phyloP scores from a whole-genome alignment of 805 yeast genomes.

The Teunomyces aglyptinius region DNA sequence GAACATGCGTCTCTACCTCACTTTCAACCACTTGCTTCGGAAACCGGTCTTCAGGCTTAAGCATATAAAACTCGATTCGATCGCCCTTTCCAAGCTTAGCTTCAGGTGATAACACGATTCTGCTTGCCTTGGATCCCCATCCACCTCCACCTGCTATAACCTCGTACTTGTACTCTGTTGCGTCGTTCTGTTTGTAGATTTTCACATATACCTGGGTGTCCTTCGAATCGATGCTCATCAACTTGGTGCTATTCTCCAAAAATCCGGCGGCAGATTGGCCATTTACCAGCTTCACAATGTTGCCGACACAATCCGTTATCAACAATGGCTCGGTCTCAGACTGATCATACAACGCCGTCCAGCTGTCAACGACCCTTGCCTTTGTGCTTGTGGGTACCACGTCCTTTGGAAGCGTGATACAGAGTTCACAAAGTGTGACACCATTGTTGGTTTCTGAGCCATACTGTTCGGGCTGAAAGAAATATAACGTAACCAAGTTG shows the following conservation, averaged over 20 bases:
- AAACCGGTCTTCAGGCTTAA: slow-evolving; percentile 34
- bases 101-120: slow-evolving; percentile 63
- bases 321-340: slow-evolving; percentile 24
- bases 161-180: slow-evolving; percentile 36
- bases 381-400: slow-evolving; percentile 7
- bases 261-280: slow-evolving; percentile 54
- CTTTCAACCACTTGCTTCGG: slow-evolving; percentile 3
- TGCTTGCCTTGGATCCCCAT: slow-evolving; percentile 69
- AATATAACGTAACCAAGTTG: slow-evolving; percentile 34
- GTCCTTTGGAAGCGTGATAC: slow-evolving; percentile 20
- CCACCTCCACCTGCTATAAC: slow-evolving; percentile 76
- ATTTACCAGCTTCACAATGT: slow-evolving; percentile 58
- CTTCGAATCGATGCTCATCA: slow-evolving; percentile 40
- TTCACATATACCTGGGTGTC: slow-evolving; percentile 44
- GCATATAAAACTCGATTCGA: slow-evolving; percentile 45
- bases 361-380: slow-evolving; percentile 20
- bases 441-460: slow-evolving; percentile 21
- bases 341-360: slow-evolving; percentile 30
- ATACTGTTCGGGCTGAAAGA: slow-evolving; percentile 19
- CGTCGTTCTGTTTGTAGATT: slow-evolving; percentile 15
- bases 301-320: slow-evolving; percentile 53
- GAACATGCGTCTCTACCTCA: neutral
- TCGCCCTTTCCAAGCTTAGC: slow-evolving; percentile 48
- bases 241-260: slow-evolving; percentile 44
- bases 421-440: slow-evolving; percentile 26